These are phyloP conservation scores for Dryadomyces quercivorus DNA, from an alignment of 2,329 filamentous ascomycete species.

Conservation along the genomic window DNA sequence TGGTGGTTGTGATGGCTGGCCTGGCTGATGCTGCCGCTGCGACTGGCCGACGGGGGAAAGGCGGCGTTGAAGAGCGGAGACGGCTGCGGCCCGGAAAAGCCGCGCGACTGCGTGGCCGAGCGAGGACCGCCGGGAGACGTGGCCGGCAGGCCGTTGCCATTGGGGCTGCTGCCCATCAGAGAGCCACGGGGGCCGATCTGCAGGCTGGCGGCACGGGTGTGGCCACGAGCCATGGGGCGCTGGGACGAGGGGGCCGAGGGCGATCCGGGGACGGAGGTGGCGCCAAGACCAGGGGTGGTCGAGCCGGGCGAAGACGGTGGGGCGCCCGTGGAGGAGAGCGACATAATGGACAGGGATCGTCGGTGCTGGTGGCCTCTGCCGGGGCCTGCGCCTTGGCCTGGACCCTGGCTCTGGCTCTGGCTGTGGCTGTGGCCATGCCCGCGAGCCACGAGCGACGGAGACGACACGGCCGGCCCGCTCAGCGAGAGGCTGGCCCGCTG, in stretches of 20 bases:
- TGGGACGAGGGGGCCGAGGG: background rate
- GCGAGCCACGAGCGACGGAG: background rate
- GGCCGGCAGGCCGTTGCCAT: background rate
- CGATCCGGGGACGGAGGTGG: constrained; percentile 8
- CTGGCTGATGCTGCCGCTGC: background rate
- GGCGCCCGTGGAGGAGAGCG: constrained; percentile 48
- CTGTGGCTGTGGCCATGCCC: background rate
- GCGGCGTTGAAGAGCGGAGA: constrained; percentile 44
- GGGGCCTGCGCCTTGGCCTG: background rate
- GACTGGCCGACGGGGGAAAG: constrained; percentile 28
- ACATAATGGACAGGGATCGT: constrained; percentile 72
- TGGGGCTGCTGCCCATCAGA: constrained; percentile 15
- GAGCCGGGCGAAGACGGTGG: constrained; percentile 6
- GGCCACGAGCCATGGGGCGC: constrained; percentile 44
- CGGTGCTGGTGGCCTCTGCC: constrained; percentile 48
- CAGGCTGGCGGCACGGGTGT: constrained; percentile 69
- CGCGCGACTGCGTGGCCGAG: constrained; percentile 28
- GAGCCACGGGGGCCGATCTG: constrained; percentile 51
- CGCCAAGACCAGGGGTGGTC: background rate
- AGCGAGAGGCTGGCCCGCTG: constrained; percentile 13
- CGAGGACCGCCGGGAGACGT: background rate
- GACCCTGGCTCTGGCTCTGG: background rate
- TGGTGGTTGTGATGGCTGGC: background rate
- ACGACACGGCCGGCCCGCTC: constrained; percentile 6
- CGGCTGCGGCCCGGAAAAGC: constrained; percentile 26